Conservation (phyloP, 108 stramenopile species). For the Nitzschia sp. region DNA sequence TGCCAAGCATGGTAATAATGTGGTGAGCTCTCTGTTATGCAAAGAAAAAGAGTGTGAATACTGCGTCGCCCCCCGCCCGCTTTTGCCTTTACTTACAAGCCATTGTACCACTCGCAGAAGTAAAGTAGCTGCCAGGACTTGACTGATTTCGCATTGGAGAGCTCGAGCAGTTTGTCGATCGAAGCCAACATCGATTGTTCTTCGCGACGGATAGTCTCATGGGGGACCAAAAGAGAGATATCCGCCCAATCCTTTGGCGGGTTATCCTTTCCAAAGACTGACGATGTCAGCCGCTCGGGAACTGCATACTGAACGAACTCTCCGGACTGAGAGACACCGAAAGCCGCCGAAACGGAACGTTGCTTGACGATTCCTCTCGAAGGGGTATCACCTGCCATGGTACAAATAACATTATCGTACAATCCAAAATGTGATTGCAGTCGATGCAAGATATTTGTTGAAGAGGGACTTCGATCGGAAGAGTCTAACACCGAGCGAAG, state of each 20-base stretch:
- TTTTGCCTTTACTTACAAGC: conserved; percentile 3
- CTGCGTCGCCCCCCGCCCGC: too few species aligned
- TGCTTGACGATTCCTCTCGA: background rate
- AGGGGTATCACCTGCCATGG: too few species aligned
- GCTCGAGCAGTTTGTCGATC: conserved; percentile 23
- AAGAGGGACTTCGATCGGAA: too few species aligned
- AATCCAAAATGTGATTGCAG: too few species aligned
- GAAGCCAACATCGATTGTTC: conserved; percentile 26
- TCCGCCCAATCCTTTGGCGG: conserved; percentile 45
- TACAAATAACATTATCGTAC: too few species aligned
- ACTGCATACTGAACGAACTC: background rate
- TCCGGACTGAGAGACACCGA: background rate
- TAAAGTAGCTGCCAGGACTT: conserved; percentile 33
- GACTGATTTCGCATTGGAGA: background rate
- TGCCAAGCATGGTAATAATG: background rate
- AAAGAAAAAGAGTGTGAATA: too few species aligned
- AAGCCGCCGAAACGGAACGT: background rate
- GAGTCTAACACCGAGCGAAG: too few species aligned
- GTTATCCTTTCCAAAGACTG: conserved; percentile 16
- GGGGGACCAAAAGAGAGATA: conserved; percentile 33
- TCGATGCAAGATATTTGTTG: too few species aligned
- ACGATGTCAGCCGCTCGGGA: conserved; percentile 22
- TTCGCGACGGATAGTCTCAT: conserved; percentile 42
- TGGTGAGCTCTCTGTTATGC: too few species aligned
- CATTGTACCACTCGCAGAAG: conserved; percentile 41